Conservation (phyloP, 1,284 basidiomycete genomes). For the Ceratobasidium sp. region DNA sequence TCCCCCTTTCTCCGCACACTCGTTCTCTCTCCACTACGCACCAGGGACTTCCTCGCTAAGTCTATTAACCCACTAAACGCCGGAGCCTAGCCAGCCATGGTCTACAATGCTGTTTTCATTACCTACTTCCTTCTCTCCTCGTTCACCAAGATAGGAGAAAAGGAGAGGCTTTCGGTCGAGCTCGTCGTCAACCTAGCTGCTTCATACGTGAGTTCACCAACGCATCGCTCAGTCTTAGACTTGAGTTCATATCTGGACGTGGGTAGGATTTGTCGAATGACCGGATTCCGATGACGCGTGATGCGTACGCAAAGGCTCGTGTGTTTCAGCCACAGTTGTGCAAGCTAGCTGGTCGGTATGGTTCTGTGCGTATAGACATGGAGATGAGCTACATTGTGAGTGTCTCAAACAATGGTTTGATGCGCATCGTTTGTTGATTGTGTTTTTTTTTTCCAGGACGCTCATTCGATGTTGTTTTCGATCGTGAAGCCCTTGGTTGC, state of each 20-base stretch:
- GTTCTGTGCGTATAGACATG: background rate
- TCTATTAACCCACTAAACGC: background rate
- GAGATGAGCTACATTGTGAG: constrained; percentile 31
- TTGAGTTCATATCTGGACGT: background rate
- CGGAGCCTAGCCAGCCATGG: background rate
- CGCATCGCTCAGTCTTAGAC: background rate
- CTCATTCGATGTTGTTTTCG: constrained; percentile 4
- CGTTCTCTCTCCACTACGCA: background rate
- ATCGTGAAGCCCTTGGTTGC: constrained; percentile 27
- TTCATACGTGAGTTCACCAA: constrained; percentile 5
- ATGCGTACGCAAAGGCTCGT: constrained; percentile 25
- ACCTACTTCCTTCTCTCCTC: constrained; percentile 28
- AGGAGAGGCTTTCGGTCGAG: constrained; percentile 32
- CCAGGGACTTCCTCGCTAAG: background rate
- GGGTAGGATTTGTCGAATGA: constrained; percentile 6
- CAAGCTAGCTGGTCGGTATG: constrained; percentile 9
- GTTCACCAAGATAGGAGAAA: constrained; percentile 21
- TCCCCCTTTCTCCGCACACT: background rate
- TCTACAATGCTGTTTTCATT: constrained; percentile 36
- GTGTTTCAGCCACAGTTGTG: constrained; percentile 16
- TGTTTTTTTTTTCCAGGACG: background rate
- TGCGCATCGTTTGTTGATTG: background rate
- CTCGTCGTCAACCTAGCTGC: constrained; percentile 24
- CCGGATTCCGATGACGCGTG: constrained; percentile 25
- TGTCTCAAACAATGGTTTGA: background rate